phyloP scores from a whole-genome alignment of 2,329 filamentous ascomycete species.

The Xylariales sp. region DNA sequence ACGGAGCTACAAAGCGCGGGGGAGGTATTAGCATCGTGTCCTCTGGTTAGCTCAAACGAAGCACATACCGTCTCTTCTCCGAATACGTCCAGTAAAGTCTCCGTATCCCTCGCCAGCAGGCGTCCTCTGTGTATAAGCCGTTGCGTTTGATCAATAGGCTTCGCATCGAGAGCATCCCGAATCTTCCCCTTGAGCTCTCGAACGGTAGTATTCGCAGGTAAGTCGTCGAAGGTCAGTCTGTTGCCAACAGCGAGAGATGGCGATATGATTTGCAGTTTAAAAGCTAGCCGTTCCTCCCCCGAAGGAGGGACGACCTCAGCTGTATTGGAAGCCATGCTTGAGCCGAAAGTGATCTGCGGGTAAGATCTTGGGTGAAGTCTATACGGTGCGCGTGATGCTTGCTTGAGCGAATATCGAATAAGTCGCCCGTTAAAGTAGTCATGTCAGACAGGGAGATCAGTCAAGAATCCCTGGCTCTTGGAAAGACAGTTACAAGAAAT shows the following conservation, averaged over 20 bases:
- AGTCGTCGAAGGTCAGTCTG: slow-evolving; percentile 43
- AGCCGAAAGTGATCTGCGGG: neutral
- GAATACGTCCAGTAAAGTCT: slow-evolving; percentile 54
- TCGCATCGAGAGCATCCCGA: slow-evolving; percentile 43
- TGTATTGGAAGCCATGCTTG: slow-evolving; percentile 38
- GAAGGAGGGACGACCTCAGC: slow-evolving; percentile 22
- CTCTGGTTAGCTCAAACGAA: slow-evolving; percentile 8
- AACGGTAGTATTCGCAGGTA: slow-evolving; percentile 48
- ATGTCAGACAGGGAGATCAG: slow-evolving; percentile 16
- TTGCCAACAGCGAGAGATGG: slow-evolving; percentile 50
- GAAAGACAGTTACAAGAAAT: neutral
- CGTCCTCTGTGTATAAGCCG: slow-evolving; percentile 58
- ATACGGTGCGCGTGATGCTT: neutral
- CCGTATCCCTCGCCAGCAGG: slow-evolving; percentile 47
- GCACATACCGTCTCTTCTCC: slow-evolving; percentile 47
- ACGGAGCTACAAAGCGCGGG: slow-evolving; percentile 23
- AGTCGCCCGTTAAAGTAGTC: no score
- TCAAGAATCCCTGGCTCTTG: no score
- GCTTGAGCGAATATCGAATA: neutral
- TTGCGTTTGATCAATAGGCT: slow-evolving; percentile 50
- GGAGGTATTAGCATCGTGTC: no score
- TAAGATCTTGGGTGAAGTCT: neutral
- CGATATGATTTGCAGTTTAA: slow-evolving; percentile 56
- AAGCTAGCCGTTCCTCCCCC: slow-evolving; percentile 27
- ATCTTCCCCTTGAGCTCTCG: slow-evolving; percentile 55